Evolutionary conservation across 2,329 filamentous ascomycete genomes (phyloP), one percentile per base, ranked within the genome.

Genomic region (Epichloe scottii): DNA sequence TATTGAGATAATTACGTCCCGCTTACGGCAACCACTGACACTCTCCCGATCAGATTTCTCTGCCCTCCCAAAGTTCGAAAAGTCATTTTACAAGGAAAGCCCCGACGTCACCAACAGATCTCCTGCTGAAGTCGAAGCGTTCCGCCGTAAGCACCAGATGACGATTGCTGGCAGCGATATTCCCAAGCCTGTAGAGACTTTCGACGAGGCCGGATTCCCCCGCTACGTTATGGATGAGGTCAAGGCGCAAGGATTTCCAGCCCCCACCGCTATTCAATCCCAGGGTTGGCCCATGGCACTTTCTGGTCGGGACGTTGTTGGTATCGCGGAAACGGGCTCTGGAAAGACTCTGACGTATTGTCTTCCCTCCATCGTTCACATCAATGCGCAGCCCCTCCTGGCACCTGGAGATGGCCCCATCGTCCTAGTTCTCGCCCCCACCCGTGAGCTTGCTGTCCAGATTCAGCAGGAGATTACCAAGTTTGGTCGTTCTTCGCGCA

Each of bases 221-320:
- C 81, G 83, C 61, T 98, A 98, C 67, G 93, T 98, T 57, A 93
- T 98, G 80, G 90, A 88, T 63, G 93, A 98, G 69, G 93, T 98
- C 66, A 98, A 98, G 81, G 87, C 89, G 23, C 91, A 97, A 72
- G 93, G 93, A 43, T 98, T 98, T 72, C 81, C 86, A 56, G 85
- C 84, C 51, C 93, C 93, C 39, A 98, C 93, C 41, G 85, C 93
- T 57, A 97, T 98, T 69, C 93, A 98, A 72, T 94, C 91, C 17
- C 93, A 97, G 69, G 93, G 93, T 57, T 97, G 93, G 93, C 93
- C 93, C 56, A 97, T 97, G 93, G 90, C 93, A 65, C 83, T 98
- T 48, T 94, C 91, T 60, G 93, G 93, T 74, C 91, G 93, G 61
- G 93, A 98, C 68, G 91, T 97, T 54, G 91, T 97, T 63, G 93